Evolutionary conservation across 2,329 filamentous ascomycete genomes (phyloP), one percentile per base, ranked within the genome.

Genomic region (Botrytis fragariae): DNA sequence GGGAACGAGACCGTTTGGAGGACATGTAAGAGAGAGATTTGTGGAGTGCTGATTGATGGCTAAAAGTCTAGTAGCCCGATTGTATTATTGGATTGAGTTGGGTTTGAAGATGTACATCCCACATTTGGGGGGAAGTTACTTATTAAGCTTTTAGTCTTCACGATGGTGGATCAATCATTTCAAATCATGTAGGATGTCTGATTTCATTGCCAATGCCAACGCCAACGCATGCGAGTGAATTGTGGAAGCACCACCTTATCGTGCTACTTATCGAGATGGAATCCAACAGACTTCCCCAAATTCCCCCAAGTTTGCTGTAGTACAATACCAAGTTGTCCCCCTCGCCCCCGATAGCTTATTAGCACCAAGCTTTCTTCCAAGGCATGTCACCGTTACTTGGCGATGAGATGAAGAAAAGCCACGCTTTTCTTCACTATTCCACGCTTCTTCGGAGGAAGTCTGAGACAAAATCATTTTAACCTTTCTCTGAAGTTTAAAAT

Each of bases 311-410:
- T 64, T 64, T 39, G 18, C 25, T 3, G 54, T 61, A 37, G 51
- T 22, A 61, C 68, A 37, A 29, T 32, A 61, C 68, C 29, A 45
- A 64, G 42, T 44, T 29, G 37, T 32, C 32, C 44, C 48, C 45
- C 45, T 48, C 8, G 22, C 45, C 65, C 67, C 59, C 59, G 39
- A 59, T 57, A 64, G 69, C 69, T 71, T 71, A 71, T 64, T 61
- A 44, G 44, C 44, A 71, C 60, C 69, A 71, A 71, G 69, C 69
- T 71, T 71, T 71, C n/a, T 54, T 67, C 57, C 69, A 64, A 71
- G 69, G 42, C 59, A 51, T 64, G 60, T 65, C 25, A 44, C 35
- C 42, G 37, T 51, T 71, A 57, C 69, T 71, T 71, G 69, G 69
- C 69, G 69, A 71, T 71, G 60, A 54, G 69, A 65, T 65, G 45